A percentile compares a stretch with the other conserved stretches of the same genome.
Conservation (phyloP, 805 yeast species). For the Blastobotrys robertii region DNA sequence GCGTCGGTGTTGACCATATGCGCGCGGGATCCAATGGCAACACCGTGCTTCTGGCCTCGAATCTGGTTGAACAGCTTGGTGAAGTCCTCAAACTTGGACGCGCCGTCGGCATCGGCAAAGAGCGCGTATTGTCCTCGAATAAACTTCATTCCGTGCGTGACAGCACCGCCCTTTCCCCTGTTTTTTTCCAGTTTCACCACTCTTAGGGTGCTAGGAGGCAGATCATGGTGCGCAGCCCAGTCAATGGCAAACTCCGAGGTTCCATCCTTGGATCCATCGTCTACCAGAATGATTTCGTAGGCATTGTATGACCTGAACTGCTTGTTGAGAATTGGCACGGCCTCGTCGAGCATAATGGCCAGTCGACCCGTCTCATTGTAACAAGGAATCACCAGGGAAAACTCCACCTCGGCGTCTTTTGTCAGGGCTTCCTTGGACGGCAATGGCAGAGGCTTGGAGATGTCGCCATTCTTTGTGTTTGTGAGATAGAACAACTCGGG, state of each 20-base stretch:
- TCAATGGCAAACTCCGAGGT: conserved; percentile 64
- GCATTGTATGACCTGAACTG: conserved; percentile 22
- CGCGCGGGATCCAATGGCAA: conserved; percentile 89
- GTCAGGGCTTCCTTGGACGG: background rate
- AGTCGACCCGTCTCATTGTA: conserved; percentile 76
- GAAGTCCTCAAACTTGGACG: conserved; percentile 70
- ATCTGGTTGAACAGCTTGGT: conserved; percentile 40
- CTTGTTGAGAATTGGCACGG: conserved; percentile 39
- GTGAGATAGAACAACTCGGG: conserved; percentile 5
- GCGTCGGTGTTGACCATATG: conserved; percentile 96
- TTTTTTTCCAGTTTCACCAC: conserved; percentile 63
- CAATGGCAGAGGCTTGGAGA: conserved; percentile 2
- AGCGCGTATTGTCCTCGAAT: conserved; percentile 63
- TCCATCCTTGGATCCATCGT: conserved; percentile 83
- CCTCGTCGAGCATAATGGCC: conserved; percentile 30
- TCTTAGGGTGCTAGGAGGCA: conserved; percentile 53
- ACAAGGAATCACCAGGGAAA: conserved; percentile 88
- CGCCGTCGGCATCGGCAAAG: conserved; percentile 98
- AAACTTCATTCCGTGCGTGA: conserved; percentile 79
- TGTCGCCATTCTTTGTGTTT: background rate
- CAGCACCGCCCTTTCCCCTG: conserved; percentile 96
- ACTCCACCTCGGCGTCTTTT: conserved; percentile 29
- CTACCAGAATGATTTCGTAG: conserved; percentile 79
- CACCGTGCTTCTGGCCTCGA: conserved; percentile 33
- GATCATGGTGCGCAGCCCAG: conserved; percentile 38